A percentile compares a stretch with the other conserved stretches of the same genome.
Conservation (phyloP, 768 basidiomycete genomes). For the Lentinula raphanica region DNA sequence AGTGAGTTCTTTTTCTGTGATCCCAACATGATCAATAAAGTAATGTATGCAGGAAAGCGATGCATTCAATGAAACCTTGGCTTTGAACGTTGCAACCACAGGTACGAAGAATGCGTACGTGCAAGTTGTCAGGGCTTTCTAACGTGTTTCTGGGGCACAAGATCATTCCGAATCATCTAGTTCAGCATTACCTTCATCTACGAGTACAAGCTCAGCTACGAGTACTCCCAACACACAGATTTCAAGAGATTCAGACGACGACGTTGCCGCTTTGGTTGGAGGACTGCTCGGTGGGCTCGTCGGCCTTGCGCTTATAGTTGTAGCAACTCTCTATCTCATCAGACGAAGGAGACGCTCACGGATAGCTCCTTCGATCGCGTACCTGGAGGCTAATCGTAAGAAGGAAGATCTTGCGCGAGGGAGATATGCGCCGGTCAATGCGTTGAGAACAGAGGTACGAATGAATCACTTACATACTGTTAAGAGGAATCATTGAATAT, state of each 20-base stretch:
- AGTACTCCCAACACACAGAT: not conserved
- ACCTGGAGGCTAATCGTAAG: not conserved
- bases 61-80: constrained; percentile 2
- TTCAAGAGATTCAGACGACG: not conserved
- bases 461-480: too few relatives aligned
- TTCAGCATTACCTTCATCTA: not conserved
- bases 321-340: not conserved
- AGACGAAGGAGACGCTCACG: not conserved
- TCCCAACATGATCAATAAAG: too few relatives aligned
- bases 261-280: not conserved
- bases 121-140: too few relatives aligned
- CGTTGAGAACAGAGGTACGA: not conserved
- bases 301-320: not conserved
- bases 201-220: not conserved
- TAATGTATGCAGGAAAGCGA: not conserved
- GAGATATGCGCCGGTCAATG: not conserved
- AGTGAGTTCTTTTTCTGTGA: not conserved
- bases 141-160: not conserved
- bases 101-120: not conserved
- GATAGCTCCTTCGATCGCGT: not conserved
- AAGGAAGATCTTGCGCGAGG: not conserved
- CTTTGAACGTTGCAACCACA: not conserved
- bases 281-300: constrained; percentile 1
- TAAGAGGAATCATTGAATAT: too few relatives aligned
- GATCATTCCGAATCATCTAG: constrained; percentile 5